phyloP scores from a whole-genome alignment of 2,329 filamentous ascomycete species.

The Aspergillus sergii region DNA sequence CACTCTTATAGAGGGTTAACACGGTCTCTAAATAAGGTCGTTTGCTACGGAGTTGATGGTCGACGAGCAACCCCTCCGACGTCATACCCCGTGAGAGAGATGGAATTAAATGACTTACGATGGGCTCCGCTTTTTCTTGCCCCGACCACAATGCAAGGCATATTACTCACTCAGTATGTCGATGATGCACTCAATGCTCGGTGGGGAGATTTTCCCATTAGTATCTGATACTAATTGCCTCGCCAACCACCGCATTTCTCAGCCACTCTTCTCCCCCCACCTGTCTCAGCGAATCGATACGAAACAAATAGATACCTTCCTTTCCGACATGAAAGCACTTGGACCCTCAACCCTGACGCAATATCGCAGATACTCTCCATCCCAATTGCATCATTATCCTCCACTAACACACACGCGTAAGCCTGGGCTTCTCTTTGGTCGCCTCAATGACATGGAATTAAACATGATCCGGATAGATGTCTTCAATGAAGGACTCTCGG shows the following conservation, averaged over 20 bases:
- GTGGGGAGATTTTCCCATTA: background rate
- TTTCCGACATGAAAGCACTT: background rate
- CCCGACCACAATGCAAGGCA: background rate
- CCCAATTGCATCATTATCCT: conserved; percentile 19
- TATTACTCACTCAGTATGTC: background rate
- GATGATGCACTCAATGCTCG: background rate
- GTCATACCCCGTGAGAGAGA: conserved; percentile 4
- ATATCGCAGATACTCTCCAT: conserved; percentile 7
- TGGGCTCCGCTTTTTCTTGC: conserved; percentile 1
- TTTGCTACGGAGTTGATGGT: background rate
- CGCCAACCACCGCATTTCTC: conserved; percentile 15
- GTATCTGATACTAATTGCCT: conserved; percentile 17
- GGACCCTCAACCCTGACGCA: conserved; percentile 11
- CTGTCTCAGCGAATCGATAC: conserved; percentile 10
- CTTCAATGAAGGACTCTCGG: conserved; percentile 12
- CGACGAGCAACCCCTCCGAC: background rate
- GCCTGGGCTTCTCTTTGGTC: conserved; percentile 16
- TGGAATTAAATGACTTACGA: background rate
- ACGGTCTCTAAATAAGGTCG: conserved; percentile 6
- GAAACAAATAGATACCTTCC: conserved; percentile 13
- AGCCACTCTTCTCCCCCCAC: conserved; percentile 3
- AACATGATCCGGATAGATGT: conserved; percentile 21
- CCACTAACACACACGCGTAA: conserved; percentile 16
- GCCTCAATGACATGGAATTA: conserved; percentile 23
- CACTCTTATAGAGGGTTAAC: background rate